Evolutionary conservation across 2,329 filamentous ascomycete species (phyloP).

Genomic region (Scedosporium boydii): DNA sequence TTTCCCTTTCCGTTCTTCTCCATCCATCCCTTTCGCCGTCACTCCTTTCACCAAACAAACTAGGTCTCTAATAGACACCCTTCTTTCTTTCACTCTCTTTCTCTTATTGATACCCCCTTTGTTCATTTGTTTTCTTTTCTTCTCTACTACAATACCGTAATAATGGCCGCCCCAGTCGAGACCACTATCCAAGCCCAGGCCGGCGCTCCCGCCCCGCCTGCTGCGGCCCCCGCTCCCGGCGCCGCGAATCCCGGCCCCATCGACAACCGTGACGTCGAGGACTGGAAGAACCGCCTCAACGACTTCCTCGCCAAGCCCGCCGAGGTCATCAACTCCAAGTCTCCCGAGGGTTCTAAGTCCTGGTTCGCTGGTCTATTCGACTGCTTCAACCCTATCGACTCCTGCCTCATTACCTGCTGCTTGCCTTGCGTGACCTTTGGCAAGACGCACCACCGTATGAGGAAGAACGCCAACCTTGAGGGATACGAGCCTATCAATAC

Average conservation of each 20-base stretch:
- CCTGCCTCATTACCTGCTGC: constrained; percentile 35
- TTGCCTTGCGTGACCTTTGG: constrained; percentile 31
- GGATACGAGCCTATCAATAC: constrained; percentile 38
- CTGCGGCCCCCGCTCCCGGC: background rate
- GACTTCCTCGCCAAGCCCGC: constrained; percentile 29
- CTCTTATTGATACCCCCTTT: constrained; percentile 1
- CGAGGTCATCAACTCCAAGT: constrained; percentile 32
- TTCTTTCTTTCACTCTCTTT: background rate
- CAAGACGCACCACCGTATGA: constrained; percentile 28
- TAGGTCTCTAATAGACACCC: background rate
- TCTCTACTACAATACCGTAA: background rate
- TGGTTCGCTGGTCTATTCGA: constrained; percentile 31
- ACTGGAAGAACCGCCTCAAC: constrained; percentile 35
- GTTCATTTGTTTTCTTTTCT: background rate
- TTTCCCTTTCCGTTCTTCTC: background rate
- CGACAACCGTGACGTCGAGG: constrained; percentile 27
- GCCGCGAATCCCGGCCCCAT: constrained; percentile 4
- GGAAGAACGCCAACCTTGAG: constrained; percentile 27
- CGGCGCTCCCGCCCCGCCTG: background rate
- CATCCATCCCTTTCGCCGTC: background rate
- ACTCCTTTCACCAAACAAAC: background rate
- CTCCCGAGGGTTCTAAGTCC: constrained; percentile 23
- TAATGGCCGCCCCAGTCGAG: background rate
- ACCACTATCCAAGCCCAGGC: background rate
- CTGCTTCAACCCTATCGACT: constrained; percentile 33